Evolutionary conservation across 2,329 filamentous ascomycete species (phyloP).

Genomic region (Hirsutella rhossiliensis): DNA sequence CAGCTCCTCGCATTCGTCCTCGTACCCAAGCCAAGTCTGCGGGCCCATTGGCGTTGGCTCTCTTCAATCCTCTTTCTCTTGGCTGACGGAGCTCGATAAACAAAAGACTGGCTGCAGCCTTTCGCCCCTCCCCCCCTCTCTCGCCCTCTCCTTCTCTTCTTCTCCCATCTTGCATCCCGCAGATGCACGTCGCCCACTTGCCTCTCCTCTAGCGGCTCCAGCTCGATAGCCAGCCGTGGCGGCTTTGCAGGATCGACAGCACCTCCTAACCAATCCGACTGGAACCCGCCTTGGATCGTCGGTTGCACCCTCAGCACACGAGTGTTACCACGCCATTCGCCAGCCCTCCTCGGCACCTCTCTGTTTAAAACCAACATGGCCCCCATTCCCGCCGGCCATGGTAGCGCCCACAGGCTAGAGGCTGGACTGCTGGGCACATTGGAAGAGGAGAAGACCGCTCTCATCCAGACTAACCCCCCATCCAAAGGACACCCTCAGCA

Average conservation of each 20-base stretch:
- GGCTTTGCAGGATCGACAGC: not conserved
- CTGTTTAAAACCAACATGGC: not conserved
- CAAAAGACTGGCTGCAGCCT: too few species aligned
- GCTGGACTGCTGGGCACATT: conserved; percentile 11
- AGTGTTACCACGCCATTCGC: too few species aligned
- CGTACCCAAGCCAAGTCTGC: too few species aligned
- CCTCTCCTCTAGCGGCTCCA: not conserved
- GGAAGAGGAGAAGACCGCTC: conserved; percentile 11
- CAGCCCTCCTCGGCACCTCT: not conserved
- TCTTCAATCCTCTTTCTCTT: too few species aligned
- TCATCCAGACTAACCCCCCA: conserved; percentile 1
- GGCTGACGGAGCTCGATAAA: too few species aligned
- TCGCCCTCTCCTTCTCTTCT: too few species aligned
- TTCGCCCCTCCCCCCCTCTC: too few species aligned
- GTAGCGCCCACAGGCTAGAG: conserved; percentile 8
- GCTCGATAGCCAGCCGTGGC: not conserved
- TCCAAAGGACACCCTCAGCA: not conserved
- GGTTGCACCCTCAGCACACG: not conserved
- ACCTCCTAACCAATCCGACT: not conserved
- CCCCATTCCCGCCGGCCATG: not conserved
- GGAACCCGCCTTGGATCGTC: not conserved
- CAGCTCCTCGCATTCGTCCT: too few species aligned
- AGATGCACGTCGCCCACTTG: not conserved
- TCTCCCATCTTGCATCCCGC: too few species aligned
- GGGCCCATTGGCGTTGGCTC: too few species aligned